Evolutionary conservation across 1,284 basidiomycete genomes (phyloP), one percentile per base, ranked within the genome.

Genomic region (Rhodotorula sp.): DNA sequence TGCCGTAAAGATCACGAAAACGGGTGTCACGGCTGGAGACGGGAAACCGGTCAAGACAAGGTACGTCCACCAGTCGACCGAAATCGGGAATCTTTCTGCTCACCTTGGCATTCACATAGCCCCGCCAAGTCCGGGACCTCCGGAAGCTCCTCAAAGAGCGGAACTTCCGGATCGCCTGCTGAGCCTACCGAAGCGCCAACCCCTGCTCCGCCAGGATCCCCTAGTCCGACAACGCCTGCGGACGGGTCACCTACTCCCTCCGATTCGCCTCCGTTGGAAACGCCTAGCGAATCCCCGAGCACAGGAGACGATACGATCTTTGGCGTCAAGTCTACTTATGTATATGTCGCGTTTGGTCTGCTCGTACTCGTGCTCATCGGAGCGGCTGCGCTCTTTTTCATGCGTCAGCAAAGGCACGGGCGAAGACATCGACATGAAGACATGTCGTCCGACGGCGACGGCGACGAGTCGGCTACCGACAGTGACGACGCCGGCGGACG

Each of bases 281-380:
- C 62, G 7, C 24, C 56, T 10, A 22, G n/a, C 24, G 53, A 20
- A 4, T 26, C 26, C 10, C n/a, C 33, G 14, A 18, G 22, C 4
- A 4, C 29, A 14, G 55, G 49, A 15, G 55, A 49, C 30, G 56
- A 49, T n/a, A 66, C 53, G 0, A 44, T 67, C 8, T 15, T 67
- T 29, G 66, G 66, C 33, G 24, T 67, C 30, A 48, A 60, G 6
- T 37, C n/a, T 22, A 56, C 37, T 2, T 33, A 54, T 15, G 59
- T 26, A 29, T 58, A 62, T 42, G 37, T 24, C 26, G 20, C 30
- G 17, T 12, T 51, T 15, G 54, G 33, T 20, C 3, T 62, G 44
- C 14, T 58, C 22, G 55, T 6, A 1, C 20, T 53, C 14, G 15
- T 57, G 3, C 1, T 67, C 55, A 42, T 67, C 37, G 55, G 37